Evolutionary conservation across 768 basidiomycete species (phyloP).

Genomic region (Tephrocybe sp.): DNA sequence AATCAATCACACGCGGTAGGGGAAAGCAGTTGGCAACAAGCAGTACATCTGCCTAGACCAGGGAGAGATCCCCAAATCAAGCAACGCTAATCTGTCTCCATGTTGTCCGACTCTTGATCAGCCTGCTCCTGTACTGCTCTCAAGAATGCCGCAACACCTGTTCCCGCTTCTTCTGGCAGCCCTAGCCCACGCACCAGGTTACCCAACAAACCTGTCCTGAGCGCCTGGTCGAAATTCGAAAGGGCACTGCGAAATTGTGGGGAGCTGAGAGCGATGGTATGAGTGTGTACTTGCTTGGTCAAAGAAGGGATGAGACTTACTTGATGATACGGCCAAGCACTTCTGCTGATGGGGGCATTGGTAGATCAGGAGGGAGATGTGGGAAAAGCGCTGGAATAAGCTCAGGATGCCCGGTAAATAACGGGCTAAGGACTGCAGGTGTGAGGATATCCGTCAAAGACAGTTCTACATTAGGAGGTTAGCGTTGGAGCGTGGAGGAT

Average conservation of each 20-base stretch:
- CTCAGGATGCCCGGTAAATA: slow-evolving; percentile 70
- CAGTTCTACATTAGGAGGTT: slow-evolving; percentile 40
- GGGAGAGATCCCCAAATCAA: no score
- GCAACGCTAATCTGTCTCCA: slow-evolving; percentile 72
- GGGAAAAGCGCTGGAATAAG: slow-evolving; percentile 74
- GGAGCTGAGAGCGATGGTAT: slow-evolving; percentile 37
- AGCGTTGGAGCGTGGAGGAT: background rate
- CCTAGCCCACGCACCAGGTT: slow-evolving; percentile 77
- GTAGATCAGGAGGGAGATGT: slow-evolving; percentile 78
- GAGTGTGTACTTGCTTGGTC: no score
- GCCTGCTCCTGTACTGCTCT: slow-evolving; percentile 79
- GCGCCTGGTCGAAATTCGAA: slow-evolving; percentile 78
- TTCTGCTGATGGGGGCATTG: slow-evolving; percentile 65
- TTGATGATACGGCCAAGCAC: slow-evolving; percentile 73
- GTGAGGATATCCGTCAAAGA: slow-evolving; percentile 78
- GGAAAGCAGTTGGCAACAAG: no score
- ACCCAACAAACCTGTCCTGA: slow-evolving; percentile 77
- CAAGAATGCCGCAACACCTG: slow-evolving; percentile 76
- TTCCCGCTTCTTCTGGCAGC: slow-evolving; percentile 82
- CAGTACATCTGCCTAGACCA: no score
- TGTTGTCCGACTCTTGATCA: slow-evolving; percentile 48
- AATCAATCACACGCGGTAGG: background rate
- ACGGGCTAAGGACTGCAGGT: slow-evolving; percentile 65
- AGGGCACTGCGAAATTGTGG: slow-evolving; percentile 85
- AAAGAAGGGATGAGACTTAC: no score